Evolutionary conservation across 2,329 filamentous ascomycete species (phyloP).

Genomic region (Botryotinia globosa): DNA sequence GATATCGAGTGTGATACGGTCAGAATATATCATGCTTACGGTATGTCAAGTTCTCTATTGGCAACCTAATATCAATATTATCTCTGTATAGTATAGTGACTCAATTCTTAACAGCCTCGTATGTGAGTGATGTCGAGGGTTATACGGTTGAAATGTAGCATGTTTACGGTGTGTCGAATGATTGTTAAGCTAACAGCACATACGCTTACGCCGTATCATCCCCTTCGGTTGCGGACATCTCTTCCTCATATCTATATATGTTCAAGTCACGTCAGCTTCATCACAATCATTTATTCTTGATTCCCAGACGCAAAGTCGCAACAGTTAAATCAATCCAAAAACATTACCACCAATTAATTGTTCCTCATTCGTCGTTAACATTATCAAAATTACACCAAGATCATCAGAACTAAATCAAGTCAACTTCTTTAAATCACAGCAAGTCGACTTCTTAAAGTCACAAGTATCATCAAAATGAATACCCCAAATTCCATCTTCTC

Average conservation of each 20-base stretch:
- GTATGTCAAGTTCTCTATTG: neutral
- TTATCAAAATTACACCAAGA: neutral
- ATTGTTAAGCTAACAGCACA: neutral
- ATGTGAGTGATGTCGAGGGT: neutral
- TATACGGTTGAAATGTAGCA: neutral
- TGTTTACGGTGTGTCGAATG: neutral
- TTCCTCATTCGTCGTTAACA: neutral
- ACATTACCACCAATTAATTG: fast-evolving
- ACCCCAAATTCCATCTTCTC: neutral
- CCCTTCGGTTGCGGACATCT: neutral
- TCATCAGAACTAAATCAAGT: neutral
- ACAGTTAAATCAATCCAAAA: neutral
- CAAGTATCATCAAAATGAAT: neutral
- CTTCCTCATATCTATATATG: neutral
- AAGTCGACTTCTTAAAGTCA: neutral
- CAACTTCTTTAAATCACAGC: neutral
- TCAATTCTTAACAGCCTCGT: neutral
- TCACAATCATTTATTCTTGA: neutral
- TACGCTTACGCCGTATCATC: neutral
- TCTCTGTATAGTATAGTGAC: neutral
- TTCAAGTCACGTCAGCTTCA: neutral
- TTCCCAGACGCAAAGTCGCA: neutral
- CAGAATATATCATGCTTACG: neutral
- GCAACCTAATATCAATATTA: neutral
- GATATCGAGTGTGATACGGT: neutral